These are phyloP conservation scores for Corynespora cassiicola DNA, from an alignment of 2,329 filamentous ascomycete genomes.

Conservation along the genomic window DNA sequence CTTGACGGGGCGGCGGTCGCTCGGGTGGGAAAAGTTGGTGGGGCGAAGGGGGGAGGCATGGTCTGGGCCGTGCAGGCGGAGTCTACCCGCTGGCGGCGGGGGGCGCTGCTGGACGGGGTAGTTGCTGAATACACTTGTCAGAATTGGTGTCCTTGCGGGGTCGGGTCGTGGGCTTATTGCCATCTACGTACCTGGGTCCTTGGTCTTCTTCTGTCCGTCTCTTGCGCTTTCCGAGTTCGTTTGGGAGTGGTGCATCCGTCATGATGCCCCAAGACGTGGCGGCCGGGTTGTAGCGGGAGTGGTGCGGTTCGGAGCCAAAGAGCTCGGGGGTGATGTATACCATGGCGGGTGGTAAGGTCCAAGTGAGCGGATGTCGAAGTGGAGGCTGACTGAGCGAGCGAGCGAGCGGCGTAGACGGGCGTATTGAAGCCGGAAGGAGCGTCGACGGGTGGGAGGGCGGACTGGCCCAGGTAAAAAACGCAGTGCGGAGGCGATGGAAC, in stretches of 20 bases:
- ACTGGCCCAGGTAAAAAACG: too few relatives aligned
- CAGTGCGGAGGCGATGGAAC: too few relatives aligned
- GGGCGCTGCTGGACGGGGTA: constrained; percentile 16
- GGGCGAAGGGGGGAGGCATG: constrained; percentile 13
- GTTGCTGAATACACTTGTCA: constrained; percentile 9
- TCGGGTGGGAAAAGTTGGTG: constrained; percentile 13
- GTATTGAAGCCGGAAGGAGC: constrained; percentile 15
- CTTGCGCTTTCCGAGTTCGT: constrained; percentile 40
- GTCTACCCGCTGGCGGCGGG: constrained; percentile 11
- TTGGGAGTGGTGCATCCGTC: constrained; percentile 22
- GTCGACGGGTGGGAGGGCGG: too few relatives aligned
- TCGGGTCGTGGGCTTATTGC: too few relatives aligned
- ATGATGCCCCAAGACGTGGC: constrained; percentile 23
- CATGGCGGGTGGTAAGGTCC: constrained; percentile 33
- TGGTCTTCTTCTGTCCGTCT: constrained; percentile 24
- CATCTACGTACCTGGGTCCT: constrained; percentile 12
- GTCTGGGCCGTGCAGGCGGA: constrained; percentile 18
- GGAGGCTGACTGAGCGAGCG: constrained; percentile 4
- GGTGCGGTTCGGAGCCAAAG: constrained; percentile 28
- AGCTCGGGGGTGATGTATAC: constrained; percentile 46
- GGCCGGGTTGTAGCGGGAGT: constrained; percentile 11
- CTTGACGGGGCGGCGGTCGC: constrained; percentile 38
- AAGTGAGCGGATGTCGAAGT: constrained; percentile 20
- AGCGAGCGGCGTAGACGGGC: constrained; percentile 9
- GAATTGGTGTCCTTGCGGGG: not conserved